phyloP scores from a whole-genome alignment of 805 yeast genomes.

The Candida oleophila region DNA sequence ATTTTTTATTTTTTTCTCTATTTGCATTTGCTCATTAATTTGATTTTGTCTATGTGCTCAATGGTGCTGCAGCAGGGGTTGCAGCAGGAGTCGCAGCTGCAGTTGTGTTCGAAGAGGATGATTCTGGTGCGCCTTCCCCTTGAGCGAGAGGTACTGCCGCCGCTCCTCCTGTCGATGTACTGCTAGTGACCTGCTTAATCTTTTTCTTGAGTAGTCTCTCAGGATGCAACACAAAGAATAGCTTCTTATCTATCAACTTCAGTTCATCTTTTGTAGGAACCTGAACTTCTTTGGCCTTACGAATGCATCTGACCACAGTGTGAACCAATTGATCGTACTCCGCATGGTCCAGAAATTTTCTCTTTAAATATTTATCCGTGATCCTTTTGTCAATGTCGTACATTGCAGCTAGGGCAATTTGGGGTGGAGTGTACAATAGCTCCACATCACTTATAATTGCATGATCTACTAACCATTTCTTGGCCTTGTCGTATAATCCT shows the following conservation, averaged over 20 bases:
- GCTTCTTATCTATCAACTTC: conserved; percentile 58
- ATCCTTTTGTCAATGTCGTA: conserved; percentile 63
- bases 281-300: conserved; percentile 38
- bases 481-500: conserved; percentile 66
- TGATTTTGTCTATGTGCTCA: neutral
- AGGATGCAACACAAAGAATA: conserved; percentile 65
- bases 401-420: conserved; percentile 86
- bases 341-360: conserved; percentile 44
- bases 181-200: conserved; percentile 8
- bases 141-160: neutral
- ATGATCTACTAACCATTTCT: conserved; percentile 62
- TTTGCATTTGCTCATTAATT: too few relatives aligned
- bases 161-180: neutral
- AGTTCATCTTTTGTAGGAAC: conserved; percentile 62
- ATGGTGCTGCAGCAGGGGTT: neutral
- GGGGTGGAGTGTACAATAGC: conserved; percentile 88
- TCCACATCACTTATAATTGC: conserved; percentile 67
- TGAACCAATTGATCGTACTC: conserved; percentile 46
- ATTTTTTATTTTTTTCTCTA: too few relatives aligned
- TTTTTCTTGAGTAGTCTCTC: conserved; percentile 47
- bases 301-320: conserved; percentile 50
- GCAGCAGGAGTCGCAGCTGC: neutral
- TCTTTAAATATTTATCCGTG: conserved; percentile 63
- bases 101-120: neutral
- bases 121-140: neutral